A percentile compares a stretch with the other conserved stretches of the same genome.
Conservation (phyloP, 805 yeast genomes). For the Wickerhamomyces chambardii region DNA sequence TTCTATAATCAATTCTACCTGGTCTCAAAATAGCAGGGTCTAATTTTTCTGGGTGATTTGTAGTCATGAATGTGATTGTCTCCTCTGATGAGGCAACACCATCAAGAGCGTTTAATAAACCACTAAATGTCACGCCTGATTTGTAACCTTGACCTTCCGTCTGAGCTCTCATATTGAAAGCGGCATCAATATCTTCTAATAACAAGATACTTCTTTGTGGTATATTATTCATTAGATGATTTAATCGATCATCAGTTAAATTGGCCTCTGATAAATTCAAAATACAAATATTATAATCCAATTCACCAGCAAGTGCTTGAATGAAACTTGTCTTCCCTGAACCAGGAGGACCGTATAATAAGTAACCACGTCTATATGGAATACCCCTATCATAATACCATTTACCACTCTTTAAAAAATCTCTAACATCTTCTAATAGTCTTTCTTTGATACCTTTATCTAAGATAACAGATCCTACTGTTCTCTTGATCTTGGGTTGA, state of each 20-base stretch:
- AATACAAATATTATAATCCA: conserved; percentile 93
- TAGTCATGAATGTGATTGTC: conserved; percentile 94
- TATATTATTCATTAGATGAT: conserved; percentile 92
- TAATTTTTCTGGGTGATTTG: conserved; percentile 90
- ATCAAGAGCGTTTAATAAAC: conserved; percentile 86
- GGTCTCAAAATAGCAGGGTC: conserved; percentile 94
- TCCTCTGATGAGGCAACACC: conserved; percentile 98
- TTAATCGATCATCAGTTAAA: conserved; percentile 88
- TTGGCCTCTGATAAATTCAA: conserved; percentile 85
- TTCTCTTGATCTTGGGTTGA: conserved; percentile 81
- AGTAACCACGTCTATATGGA: conserved; percentile 92
- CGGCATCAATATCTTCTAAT: conserved; percentile 93
- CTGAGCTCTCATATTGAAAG: conserved; percentile 78
- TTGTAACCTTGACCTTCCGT: conserved; percentile 67
- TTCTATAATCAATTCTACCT: conserved; percentile 86
- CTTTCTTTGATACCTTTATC: conserved; percentile 65
- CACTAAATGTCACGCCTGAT: conserved; percentile 93
- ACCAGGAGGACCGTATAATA: conserved; percentile 96
- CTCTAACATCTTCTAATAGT: conserved; percentile 65
- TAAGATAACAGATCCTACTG: conserved; percentile 77
- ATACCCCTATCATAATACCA: conserved; percentile 98
- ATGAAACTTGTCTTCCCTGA: conserved; percentile 94
- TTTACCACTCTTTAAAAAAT: conserved; percentile 68
- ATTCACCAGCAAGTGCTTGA: conserved; percentile 93
- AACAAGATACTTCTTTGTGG: conserved; percentile 83